These are phyloP conservation scores for Vicia sativa DNA, from an alignment of 306 rosid genomes.

Conservation along the genomic window DNA sequence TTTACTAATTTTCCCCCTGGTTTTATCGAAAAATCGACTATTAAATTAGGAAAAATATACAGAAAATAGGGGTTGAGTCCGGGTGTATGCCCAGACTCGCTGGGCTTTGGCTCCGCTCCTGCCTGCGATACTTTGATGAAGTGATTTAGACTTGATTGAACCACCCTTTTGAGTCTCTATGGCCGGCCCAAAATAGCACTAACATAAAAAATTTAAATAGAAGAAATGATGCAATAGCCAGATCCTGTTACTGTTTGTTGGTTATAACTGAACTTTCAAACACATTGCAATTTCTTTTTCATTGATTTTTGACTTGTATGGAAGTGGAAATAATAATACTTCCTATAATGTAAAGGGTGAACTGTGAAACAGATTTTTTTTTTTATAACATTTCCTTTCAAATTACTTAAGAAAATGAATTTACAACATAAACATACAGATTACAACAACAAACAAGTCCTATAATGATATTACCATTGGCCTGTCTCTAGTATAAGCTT, in stretches of 20 bases:
- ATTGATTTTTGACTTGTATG: constrained; percentile 8
- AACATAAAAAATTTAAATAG: neutral
- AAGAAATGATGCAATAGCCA: neutral
- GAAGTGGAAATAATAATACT: neutral
- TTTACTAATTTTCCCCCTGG: too few species aligned
- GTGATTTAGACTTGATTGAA: too few species aligned
- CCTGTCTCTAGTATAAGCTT: constrained; percentile 46
- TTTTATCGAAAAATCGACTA: too few species aligned
- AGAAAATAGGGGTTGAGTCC: too few species aligned
- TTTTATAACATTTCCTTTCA: constrained; percentile 21
- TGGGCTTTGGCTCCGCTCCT: too few species aligned
- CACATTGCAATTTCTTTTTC: constrained; percentile 25
- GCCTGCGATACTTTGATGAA: too few species aligned
- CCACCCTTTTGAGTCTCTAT: too few species aligned
- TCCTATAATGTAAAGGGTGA: neutral
- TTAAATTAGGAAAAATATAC: too few species aligned
- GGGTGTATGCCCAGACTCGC: too few species aligned
- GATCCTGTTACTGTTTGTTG: neutral
- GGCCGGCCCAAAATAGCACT: too few species aligned
- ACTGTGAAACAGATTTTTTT: constrained; percentile 10
- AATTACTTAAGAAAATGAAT: constrained; percentile 4
- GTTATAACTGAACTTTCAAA: constrained; percentile 8
- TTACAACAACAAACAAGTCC: neutral
- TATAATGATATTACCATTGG: too few species aligned
- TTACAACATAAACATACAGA: constrained; percentile 25